A percentile compares a stretch with the other conserved stretches of the same genome.
Evolutionary conservation across 2,329 filamentous ascomycete genomes (phyloP).

Genomic region (Colletotrichum sp.): DNA sequence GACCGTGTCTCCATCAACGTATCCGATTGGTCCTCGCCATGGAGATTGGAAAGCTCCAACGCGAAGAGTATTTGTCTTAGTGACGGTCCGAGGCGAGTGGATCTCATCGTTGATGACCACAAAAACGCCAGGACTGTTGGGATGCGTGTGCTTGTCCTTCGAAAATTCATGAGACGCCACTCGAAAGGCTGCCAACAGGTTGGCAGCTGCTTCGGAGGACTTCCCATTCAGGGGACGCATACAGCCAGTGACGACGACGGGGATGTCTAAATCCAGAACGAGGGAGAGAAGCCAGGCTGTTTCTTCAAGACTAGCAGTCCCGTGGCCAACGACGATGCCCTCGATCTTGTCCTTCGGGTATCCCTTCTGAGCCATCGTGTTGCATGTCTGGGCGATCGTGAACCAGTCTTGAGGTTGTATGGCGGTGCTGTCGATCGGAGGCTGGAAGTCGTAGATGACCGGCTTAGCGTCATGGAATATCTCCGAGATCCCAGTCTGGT

Average conservation of each 20-base stretch:
- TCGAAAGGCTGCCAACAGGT: conserved; percentile 1
- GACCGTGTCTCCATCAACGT: background rate
- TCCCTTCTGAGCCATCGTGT: background rate
- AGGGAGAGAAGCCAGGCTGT: conserved; percentile 1
- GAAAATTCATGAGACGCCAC: background rate
- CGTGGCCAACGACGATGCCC: conserved; percentile 4
- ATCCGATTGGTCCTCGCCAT: background rate
- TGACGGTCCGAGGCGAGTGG: background rate
- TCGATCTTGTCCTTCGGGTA: background rate
- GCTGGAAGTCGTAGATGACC: background rate
- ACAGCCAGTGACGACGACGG: background rate
- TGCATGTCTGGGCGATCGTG: background rate
- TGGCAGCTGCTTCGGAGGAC: conserved; percentile 4
- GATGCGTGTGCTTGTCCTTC: background rate
- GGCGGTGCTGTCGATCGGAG: conserved; percentile 2
- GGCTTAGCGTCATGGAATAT: background rate
- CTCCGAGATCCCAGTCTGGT: background rate
- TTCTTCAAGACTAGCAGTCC: conserved; percentile 10
- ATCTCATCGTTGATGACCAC: conserved; percentile 9
- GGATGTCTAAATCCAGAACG: background rate
- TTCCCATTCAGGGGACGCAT: background rate
- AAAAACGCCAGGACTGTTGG: background rate
- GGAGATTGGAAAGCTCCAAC: conserved; percentile 3
- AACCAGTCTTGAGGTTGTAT: background rate
- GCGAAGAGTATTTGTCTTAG: conserved; percentile 4